Conservation (phyloP, 2,329 filamentous ascomycete genomes). For the Leptographium radiaticola region DNA sequence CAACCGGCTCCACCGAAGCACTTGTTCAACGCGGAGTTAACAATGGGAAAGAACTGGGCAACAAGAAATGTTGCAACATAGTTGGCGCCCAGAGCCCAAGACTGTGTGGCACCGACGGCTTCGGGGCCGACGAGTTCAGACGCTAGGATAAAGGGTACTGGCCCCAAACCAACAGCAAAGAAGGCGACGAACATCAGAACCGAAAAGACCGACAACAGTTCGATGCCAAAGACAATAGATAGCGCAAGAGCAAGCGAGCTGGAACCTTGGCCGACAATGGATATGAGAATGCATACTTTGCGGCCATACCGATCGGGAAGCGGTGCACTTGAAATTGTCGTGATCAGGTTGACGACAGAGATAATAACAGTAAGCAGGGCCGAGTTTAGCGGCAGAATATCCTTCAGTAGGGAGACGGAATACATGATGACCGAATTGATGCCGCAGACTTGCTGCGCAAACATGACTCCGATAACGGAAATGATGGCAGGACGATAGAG, state of each 20-base stretch:
- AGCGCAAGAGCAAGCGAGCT: constrained; percentile 67
- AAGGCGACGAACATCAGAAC: constrained; percentile 78
- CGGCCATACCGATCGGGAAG: constrained; percentile 79
- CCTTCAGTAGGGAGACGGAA: constrained; percentile 76
- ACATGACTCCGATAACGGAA: constrained; percentile 81
- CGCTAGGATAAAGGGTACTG: constrained; percentile 87
- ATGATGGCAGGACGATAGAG: constrained; percentile 61
- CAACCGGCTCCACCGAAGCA: constrained; percentile 57
- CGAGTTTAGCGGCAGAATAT: constrained; percentile 69
- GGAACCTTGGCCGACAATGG: constrained; percentile 71
- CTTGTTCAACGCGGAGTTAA: constrained; percentile 60
- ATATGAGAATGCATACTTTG: constrained; percentile 71
- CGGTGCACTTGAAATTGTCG: constrained; percentile 69
- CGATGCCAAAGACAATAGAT: constrained; percentile 60
- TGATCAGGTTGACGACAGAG: constrained; percentile 72
- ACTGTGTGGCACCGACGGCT: constrained; percentile 83
- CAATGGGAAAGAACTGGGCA: constrained; percentile 84
- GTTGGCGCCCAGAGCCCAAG: constrained; percentile 74
- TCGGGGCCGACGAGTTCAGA: constrained; percentile 84
- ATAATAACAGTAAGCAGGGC: constrained; percentile 77
- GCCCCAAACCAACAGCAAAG: constrained; percentile 83
- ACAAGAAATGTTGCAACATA: constrained; percentile 87
- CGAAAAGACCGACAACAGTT: constrained; percentile 65
- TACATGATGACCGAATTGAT: constrained; percentile 99
- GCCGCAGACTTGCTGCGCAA: constrained; percentile 81